phyloP scores from a whole-genome alignment of 2,329 filamentous ascomycete species.

The Paecilomyces formosus region DNA sequence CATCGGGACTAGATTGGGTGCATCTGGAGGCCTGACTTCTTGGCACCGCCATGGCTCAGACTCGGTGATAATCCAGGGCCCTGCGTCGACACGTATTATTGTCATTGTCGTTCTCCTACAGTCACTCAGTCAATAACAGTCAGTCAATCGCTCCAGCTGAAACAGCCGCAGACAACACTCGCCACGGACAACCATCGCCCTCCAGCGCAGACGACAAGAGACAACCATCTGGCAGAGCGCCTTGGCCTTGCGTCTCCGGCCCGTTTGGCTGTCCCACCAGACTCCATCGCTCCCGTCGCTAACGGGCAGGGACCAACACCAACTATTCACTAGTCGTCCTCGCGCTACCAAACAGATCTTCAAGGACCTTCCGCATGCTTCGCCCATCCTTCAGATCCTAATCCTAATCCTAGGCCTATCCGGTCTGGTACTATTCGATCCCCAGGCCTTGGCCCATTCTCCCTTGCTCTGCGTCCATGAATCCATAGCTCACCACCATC shows the following conservation, averaged over 20 bases:
- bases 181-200: background rate
- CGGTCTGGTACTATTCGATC: background rate
- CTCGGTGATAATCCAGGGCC: background rate
- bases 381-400: background rate
- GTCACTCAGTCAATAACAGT: too few species aligned
- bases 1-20: background rate
- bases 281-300: conserved; percentile 2
- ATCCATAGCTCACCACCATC: background rate
- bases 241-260: background rate
- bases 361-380: background rate
- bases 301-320: background rate
- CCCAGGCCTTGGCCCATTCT: background rate
- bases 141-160: background rate
- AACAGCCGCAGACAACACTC: background rate
- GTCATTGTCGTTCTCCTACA: too few species aligned
- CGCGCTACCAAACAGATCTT: background rate
- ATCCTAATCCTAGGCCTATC: background rate
- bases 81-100: too few species aligned
- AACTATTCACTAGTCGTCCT: too few species aligned
- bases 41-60: background rate
- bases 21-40: background rate
- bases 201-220: too few species aligned
- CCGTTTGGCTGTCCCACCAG: background rate
- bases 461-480: background rate
- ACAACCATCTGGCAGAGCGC: background rate